phyloP scores from a whole-genome alignment of 2,329 filamentous ascomycete species.

The Exophiala oligosperma region DNA sequence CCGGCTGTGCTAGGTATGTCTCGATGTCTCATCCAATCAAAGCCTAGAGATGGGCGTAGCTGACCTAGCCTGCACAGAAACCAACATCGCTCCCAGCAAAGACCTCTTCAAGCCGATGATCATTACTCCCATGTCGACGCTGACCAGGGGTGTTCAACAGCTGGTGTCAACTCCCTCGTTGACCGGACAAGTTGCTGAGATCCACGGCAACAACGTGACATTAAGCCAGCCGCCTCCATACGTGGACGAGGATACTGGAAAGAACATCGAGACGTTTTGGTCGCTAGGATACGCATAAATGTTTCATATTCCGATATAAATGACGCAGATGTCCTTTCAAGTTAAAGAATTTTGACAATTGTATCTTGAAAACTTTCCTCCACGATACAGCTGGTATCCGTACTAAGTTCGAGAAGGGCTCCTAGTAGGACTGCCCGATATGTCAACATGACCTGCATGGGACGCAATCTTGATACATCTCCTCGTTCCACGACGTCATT shows the following conservation, averaged over 20 bases:
- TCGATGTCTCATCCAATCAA: background rate
- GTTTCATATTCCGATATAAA: background rate
- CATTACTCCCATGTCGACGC: conserved; percentile 53
- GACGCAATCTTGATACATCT: background rate
- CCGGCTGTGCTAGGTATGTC: conserved; percentile 51
- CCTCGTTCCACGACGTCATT: background rate
- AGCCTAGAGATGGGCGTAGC: background rate
- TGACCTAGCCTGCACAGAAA: conserved; percentile 35
- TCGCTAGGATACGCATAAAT: conserved; percentile 47
- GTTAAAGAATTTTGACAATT: conserved; percentile 4
- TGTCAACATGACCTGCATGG: background rate
- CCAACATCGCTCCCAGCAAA: conserved; percentile 47
- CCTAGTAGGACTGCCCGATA: conserved; percentile 7
- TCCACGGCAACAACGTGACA: conserved; percentile 53
- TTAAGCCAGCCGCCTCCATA: conserved; percentile 46
- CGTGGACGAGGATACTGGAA: conserved; percentile 50
- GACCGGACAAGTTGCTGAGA: conserved; percentile 52
- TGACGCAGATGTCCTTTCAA: background rate
- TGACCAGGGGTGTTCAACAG: conserved; percentile 45
- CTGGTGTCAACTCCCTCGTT: conserved; percentile 43
- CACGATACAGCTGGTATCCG: conserved; percentile 8
- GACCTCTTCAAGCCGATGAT: conserved; percentile 51
- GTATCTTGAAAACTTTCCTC: conserved; percentile 1
- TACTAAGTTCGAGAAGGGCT: conserved; percentile 4
- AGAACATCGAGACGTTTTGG: conserved; percentile 52